Base-by-base conservation (phyloP, 2,329 filamentous ascomycete genomes). In the Exophiala alcalophila region DNA sequence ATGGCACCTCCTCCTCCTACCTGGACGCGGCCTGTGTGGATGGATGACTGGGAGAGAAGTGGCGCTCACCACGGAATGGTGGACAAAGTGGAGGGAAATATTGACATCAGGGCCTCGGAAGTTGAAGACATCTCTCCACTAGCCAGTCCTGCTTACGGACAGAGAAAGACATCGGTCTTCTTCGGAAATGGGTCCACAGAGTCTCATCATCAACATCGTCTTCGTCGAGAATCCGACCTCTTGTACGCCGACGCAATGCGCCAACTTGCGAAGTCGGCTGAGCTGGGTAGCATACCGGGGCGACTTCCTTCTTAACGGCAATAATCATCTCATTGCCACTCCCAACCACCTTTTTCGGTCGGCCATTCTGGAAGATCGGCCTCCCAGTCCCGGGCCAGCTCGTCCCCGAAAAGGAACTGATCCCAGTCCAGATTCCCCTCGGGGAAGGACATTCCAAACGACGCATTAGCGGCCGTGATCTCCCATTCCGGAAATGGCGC, bases 401-500 rank as follows among this genome's bases (percentile, higher is more conserved):
- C 52, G 14, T 44, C 42, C 5, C 50, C 50, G 16, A 46, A 55
- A 28, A 55, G 33, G 29, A 53, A 55, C 4, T 49, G 50, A 36
- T 53, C 52, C 49, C 49, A 53, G 5, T 50, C 28, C 34, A 32
- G 21, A 30, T 35, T 42, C 2, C 14, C 14, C 8, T 48, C 42
- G n/a, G 36, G 33, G 14, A 38, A 14, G 12, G 30, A 15, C 23
- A 41, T 31, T 4, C 27, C 40, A 25, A 19, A 35, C n/a, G 6
- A 25, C 7, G n/a, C 12, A 6, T 15, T 21, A 10, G 26, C 18
- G 18, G 2, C 10, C 5, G n/a, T 14, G 15, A 2, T 16, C 18
- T 15, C 16, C 38, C n/a, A 33, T 4, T 34, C 27, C 18, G 23
- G 5, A 21, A 8, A 9, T 15, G 11, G 18, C 21, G 12, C 12